Evolutionary conservation across 2,329 filamentous ascomycete species (phyloP).

Genomic region (Aspergillus transmontanensis): DNA sequence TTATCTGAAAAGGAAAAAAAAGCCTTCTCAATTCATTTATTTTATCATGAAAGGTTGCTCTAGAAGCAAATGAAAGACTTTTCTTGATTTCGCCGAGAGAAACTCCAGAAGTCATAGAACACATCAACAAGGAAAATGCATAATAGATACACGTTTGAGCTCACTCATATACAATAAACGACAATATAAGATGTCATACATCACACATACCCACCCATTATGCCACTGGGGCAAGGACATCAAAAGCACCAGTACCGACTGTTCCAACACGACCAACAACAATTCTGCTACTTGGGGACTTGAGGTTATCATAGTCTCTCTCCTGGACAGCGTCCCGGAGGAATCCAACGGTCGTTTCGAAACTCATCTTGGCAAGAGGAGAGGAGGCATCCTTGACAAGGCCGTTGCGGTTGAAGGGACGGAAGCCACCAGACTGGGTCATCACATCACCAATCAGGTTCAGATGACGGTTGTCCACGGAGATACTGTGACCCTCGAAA

Average conservation of each 20-base stretch:
- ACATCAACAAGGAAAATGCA: conserved; percentile 31
- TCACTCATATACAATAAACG: conserved; percentile 22
- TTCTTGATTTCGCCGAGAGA: conserved; percentile 38
- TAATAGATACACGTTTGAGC: conserved; percentile 28
- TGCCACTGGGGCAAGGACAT: conserved; percentile 67
- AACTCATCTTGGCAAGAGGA: conserved; percentile 98
- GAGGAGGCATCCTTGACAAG: conserved; percentile 76
- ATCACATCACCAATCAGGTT: conserved; percentile 97
- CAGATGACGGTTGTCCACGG: conserved; percentile 86
- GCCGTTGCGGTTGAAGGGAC: conserved; percentile 89
- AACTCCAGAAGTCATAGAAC: conserved; percentile 42
- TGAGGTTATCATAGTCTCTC: conserved; percentile 85
- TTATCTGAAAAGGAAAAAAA: neutral
- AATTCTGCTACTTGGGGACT: conserved; percentile 81
- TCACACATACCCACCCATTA: conserved; percentile 26
- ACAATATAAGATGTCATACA: conserved; percentile 16
- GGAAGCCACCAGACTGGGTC: conserved; percentile 90
- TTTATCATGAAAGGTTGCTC: conserved; percentile 30
- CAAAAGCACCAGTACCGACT: conserved; percentile 88
- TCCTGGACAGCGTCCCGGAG: conserved; percentile 89
- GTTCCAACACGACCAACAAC: conserved; percentile 81
- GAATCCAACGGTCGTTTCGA: conserved; percentile 95
- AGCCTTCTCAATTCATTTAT: conserved; percentile 8
- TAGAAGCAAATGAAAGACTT: conserved; percentile 35
- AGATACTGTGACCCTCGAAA: conserved; percentile 88